Conservation (phyloP, 75 land plant species). For the Adiantum capillusveneris region DNA sequence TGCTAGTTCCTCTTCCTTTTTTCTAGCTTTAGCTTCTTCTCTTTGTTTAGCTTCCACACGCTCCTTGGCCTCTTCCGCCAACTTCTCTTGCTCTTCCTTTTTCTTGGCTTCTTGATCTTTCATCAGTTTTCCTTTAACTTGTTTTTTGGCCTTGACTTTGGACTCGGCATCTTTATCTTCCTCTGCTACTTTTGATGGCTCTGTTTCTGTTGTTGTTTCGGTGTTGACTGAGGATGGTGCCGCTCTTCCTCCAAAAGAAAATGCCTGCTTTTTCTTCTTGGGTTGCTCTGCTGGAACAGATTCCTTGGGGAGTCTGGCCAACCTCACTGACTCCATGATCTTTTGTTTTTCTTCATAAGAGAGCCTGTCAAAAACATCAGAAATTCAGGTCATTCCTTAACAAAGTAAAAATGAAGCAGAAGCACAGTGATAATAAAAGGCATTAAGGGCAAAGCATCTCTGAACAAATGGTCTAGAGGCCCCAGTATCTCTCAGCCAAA, state of each 20-base stretch:
- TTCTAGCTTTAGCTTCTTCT: not conserved
- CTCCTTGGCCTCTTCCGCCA: not conserved
- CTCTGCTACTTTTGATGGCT: no score
- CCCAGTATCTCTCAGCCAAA: no score
- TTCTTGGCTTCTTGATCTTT: conserved; percentile 2
- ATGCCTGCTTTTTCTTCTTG: not conserved
- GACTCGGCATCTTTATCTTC: not conserved
- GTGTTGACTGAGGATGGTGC: no score
- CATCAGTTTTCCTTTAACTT: not conserved
- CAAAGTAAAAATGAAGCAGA: no score
- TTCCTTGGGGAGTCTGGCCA: not conserved
- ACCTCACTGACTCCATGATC: conserved; percentile 10
- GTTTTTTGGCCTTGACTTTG: conserved; percentile 7
- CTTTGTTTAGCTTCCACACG: not conserved
- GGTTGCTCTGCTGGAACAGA: not conserved
- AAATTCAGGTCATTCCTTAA: no score
- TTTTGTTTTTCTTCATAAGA: conserved; percentile 17
- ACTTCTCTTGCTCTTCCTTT: conserved; percentile 6
- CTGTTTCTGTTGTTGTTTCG: no score
- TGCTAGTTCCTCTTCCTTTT: not conserved
- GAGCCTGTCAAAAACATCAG: conserved; percentile 17
- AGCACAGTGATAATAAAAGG: no score
- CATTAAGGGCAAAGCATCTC: no score
- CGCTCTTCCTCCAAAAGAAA: not conserved
- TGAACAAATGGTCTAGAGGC: no score